Conservation (phyloP, 2,329 filamentous ascomycete genomes). For the Alternaria ethzedia region DNA sequence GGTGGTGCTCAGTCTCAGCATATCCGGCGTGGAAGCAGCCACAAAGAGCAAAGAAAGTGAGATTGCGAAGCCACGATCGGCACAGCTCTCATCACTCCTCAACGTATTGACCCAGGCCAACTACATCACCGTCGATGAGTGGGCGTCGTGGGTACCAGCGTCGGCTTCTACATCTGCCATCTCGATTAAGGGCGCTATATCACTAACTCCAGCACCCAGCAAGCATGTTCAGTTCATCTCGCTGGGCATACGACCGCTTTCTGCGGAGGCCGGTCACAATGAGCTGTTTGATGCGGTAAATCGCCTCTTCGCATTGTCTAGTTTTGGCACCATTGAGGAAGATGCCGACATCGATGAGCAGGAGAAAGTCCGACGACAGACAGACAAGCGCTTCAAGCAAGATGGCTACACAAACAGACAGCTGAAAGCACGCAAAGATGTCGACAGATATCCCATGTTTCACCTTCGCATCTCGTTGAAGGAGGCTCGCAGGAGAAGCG, state of each 20-base stretch:
- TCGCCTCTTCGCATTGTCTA: slow-evolving; percentile 74
- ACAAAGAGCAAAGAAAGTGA: neutral
- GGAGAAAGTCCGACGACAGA: slow-evolving; percentile 45
- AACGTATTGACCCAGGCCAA: slow-evolving; percentile 69
- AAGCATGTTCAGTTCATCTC: slow-evolving; percentile 82
- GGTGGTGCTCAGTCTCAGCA: slow-evolving; percentile 45
- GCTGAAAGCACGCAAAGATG: slow-evolving; percentile 64
- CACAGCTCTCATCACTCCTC: slow-evolving; percentile 29
- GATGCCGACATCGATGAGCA: slow-evolving; percentile 42
- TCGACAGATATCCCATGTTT: slow-evolving; percentile 91
- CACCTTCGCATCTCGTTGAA: slow-evolving; percentile 69
- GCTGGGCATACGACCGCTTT: slow-evolving; percentile 72
- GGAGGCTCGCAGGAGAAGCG: slow-evolving; percentile 7
- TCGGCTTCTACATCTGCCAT: slow-evolving; percentile 69
- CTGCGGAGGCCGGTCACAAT: slow-evolving; percentile 63
- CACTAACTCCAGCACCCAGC: slow-evolving; percentile 70
- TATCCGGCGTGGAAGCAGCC: slow-evolving; percentile 1
- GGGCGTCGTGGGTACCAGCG: slow-evolving; percentile 70
- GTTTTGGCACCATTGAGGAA: slow-evolving; percentile 71
- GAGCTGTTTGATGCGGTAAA: slow-evolving; percentile 81
- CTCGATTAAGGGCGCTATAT: slow-evolving; percentile 74
- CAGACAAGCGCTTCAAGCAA: slow-evolving; percentile 53
- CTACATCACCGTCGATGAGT: slow-evolving; percentile 62
- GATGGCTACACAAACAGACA: slow-evolving; percentile 60
- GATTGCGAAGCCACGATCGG: slow-evolving; percentile 17